A percentile compares a stretch with the other conserved stretches of the same genome.
Conservation (phyloP, 2,329 filamentous ascomycete species). For the Pseudogymnoascus sp. region DNA sequence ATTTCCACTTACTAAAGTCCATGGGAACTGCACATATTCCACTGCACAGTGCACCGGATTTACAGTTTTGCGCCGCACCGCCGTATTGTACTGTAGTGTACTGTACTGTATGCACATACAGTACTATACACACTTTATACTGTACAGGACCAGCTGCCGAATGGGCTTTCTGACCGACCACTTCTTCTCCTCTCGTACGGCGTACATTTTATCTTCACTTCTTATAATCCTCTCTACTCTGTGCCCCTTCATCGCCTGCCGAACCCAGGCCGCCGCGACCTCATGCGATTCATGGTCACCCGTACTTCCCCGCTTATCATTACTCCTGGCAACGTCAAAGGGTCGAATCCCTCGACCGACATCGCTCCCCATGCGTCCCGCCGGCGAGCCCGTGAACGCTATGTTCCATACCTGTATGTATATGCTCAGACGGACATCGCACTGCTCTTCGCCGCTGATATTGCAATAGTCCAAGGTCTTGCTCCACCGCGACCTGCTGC, state of each 20-base stretch:
- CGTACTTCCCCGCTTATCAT: not conserved
- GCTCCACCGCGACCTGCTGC: conserved; percentile 23
- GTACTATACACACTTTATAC: not conserved
- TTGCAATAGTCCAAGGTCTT: conserved; percentile 26
- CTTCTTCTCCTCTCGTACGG: not conserved
- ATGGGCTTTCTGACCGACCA: not conserved
- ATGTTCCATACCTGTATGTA: conserved; percentile 31
- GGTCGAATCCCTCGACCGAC: not conserved
- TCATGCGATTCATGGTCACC: not conserved
- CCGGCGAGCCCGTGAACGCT: conserved; percentile 11
- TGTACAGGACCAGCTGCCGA: not conserved
- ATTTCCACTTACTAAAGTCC: not conserved
- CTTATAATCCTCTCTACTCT: not conserved
- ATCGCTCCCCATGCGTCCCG: conserved; percentile 23
- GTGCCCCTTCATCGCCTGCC: not conserved
- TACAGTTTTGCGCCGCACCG: not conserved
- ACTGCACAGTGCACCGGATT: not conserved
- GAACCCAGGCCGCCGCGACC: not conserved
- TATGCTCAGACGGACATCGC: not conserved
- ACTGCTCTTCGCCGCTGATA: not conserved
- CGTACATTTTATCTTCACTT: not conserved
- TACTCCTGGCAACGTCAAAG: not conserved
- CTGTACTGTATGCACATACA: not conserved
- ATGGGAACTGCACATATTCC: not conserved
- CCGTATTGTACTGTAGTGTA: not conserved